Conservation (phyloP, 352 stramenopile genomes). For the Phytophthora macrochlamydospora region DNA sequence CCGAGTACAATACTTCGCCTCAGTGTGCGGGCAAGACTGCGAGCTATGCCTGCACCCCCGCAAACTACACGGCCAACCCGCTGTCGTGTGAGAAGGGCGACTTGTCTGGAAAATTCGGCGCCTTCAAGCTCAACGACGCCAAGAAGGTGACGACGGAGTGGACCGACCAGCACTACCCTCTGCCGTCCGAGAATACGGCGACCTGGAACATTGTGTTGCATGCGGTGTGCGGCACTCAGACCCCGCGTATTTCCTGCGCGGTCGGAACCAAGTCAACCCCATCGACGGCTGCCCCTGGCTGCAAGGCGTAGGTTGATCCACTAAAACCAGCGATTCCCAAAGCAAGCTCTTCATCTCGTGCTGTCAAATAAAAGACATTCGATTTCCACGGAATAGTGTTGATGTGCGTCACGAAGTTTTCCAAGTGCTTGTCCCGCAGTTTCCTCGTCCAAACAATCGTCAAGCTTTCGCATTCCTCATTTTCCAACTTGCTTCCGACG, state of each 20-base stretch:
- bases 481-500: background rate
- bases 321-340: background rate
- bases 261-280: constrained; percentile 6
- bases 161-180: constrained; percentile 42
- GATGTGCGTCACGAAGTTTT: background rate
- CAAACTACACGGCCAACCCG: constrained; percentile 32
- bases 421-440: background rate
- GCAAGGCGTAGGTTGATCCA: background rate
- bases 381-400: background rate
- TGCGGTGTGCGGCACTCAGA: constrained; percentile 36
- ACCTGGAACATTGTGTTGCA: constrained; percentile 55
- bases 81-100: constrained; percentile 48
- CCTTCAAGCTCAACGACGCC: constrained; percentile 22
- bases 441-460: background rate
- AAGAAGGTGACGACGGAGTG: constrained; percentile 25
- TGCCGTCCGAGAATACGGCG: constrained; percentile 20
- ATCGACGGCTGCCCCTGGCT: background rate
- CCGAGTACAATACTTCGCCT: constrained; percentile 33
- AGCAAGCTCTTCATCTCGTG: background rate
- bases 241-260: constrained; percentile 48
- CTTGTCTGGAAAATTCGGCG: constrained; percentile 51
- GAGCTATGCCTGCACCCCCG: constrained; percentile 41
- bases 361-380: background rate
- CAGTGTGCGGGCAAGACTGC: constrained; percentile 15
- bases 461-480: background rate